Conservation (phyloP, 1,284 basidiomycete genomes). For the Cutaneotrichosporon cutaneum region DNA sequence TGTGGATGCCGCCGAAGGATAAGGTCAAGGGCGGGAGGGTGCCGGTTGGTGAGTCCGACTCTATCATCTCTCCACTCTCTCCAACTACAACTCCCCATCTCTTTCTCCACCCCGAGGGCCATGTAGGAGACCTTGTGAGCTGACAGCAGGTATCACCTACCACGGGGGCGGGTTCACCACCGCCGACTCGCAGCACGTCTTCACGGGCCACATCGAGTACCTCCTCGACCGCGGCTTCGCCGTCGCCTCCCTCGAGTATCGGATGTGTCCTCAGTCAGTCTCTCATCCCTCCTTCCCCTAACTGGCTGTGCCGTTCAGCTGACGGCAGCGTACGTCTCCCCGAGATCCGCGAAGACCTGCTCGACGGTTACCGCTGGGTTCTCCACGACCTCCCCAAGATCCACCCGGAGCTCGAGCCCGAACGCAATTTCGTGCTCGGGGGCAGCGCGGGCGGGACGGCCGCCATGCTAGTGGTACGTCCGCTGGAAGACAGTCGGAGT, state of each 20-base stretch:
- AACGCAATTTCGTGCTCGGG: slow-evolving; percentile 9
- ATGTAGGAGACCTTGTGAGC: too few relatives aligned
- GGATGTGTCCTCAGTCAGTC: slow-evolving; percentile 7
- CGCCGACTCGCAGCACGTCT: slow-evolving; percentile 8
- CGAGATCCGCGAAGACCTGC: slow-evolving; percentile 11
- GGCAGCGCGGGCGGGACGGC: slow-evolving; percentile 6
- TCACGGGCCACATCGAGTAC: slow-evolving; percentile 2
- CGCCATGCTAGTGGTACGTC: neutral
- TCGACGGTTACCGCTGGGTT: slow-evolving; percentile 12
- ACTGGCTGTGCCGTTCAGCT: too few relatives aligned
- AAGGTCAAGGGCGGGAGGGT: neutral
- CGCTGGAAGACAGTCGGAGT: neutral
- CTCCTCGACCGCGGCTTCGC: slow-evolving; percentile 8
- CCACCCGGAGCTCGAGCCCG: slow-evolving; percentile 1
- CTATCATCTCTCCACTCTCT: neutral
- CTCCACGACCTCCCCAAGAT: slow-evolving; percentile 4
- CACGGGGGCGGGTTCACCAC: slow-evolving; percentile 12
- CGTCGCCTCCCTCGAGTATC: slow-evolving; percentile 9
- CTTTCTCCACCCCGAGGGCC: too few relatives aligned
- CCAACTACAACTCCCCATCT: too few relatives aligned
- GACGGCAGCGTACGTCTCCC: slow-evolving; percentile 9
- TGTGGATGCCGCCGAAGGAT: slow-evolving; percentile 3
- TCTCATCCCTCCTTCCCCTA: too few relatives aligned
- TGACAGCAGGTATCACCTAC: slow-evolving; percentile 5
- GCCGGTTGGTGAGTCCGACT: slow-evolving; percentile 1